Base-by-base conservation (phyloP, 352 stramenopile genomes). In the Globisporangium paroecandrum region DNA sequence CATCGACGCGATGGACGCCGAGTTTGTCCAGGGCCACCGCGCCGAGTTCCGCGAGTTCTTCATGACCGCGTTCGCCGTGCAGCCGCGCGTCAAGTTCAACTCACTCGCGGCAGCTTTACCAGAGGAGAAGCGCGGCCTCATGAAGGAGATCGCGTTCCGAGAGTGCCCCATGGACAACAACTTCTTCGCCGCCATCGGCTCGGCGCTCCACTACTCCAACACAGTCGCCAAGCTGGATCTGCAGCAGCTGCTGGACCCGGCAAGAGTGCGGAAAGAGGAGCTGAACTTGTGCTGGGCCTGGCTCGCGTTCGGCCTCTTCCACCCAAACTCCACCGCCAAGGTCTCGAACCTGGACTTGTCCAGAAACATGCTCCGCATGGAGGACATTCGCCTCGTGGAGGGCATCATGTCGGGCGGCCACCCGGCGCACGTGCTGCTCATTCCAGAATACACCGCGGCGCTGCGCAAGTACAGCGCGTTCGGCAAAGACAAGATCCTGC, bases 131-230 rank as follows among this genome's bases (percentile, higher is more conserved):
- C 76, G 70, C 49, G 72, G 73, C 3, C 69, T 81, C 18, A 65
- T 85, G 49, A 77, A 77, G 59, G 76, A 83, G 66, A 46, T 85
- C 43, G 69, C 72, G 34, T 71, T 85, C 56, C 76, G 75, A 12
- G 78, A 85, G 47, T 81, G 76, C 36, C 69, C 72, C 56, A 78
- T 85, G 71, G 78, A 82, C 72, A 85, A 82, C 68, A 74, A 70
- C 2, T 85, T 85, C 60, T 85, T 85, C 46, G 76, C 74, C 27
- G 74, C 74, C 41, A 69, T 85, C 53, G 78, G 78, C 13, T 85
- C 78, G 10, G 78, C 78, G n/a, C 72, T 85, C 60, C 78, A 85
- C 74, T 85, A 85, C 63, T 85, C 76, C 18, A 83, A 78, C 62
- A 75, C 78, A 5, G 69, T 85, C 29, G 63, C 79, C 38, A 82